Base-by-base conservation (phyloP, 352 stramenopile genomes). In the Globisporangium recalcitrans region DNA sequence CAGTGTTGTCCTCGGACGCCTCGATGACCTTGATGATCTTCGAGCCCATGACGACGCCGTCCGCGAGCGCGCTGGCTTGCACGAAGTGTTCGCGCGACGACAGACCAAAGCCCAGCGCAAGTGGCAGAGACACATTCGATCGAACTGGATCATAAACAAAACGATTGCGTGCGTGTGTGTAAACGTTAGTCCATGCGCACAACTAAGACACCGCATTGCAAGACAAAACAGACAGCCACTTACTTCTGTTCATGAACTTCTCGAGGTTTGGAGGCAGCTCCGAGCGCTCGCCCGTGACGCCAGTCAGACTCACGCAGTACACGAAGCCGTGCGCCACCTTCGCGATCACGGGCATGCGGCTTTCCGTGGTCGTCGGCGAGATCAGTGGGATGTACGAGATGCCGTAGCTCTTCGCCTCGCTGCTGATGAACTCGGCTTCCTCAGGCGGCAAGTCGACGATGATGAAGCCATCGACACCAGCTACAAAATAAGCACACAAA, bases 41-140 rank as follows among this genome's bases (percentile, higher is more conserved):
- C 34, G 86, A 95, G 58, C 88, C 87, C 70, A 97, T 96, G 63
- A 97, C 87, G 42, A 93, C 83, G 40, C 87, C 88, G 52, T 98
- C 95, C 11, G 95, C 94, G 26, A 99, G 79, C 38, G 85, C 80
- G 53, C 93, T 88, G 1, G 98, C 96, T 75, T 97, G 86, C 21
- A 88, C 47, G 48, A 95, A 93, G 68, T 98, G 92, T 57, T 98
- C 73, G 29, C 91, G 90, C 44, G 80, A 98, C 34, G 93, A 98
- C 47, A 99, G 93, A 26, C 97, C 97, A 73, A 99, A 99, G 54
- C 97, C 97, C 13, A 99, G 88, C 27, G 95, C 96, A 10, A 99
- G 76, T 21, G 97, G 96, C 61, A 87, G 71, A 69, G 85, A 91
- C 51, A 93, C 82, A 64, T 92, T 87, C 52, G 74, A 76, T 63